Conservation (phyloP, 2,329 filamentous ascomycete species). For the Aureobasidium sp. region DNA sequence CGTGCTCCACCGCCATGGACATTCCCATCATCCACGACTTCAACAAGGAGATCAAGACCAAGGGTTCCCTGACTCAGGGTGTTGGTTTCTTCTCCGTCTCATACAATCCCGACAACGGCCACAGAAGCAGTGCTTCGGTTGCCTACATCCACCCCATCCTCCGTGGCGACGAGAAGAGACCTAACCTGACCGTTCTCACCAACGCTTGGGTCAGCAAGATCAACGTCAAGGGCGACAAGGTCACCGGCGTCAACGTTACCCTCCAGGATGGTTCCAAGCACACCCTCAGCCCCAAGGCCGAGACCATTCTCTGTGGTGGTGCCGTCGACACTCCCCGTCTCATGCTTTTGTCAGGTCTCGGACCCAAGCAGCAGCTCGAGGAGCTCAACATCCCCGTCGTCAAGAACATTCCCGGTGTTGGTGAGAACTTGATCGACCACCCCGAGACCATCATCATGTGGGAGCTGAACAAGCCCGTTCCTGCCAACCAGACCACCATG, state of each 20-base stretch:
- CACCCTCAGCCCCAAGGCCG: constrained; percentile 53
- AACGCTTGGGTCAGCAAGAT: constrained; percentile 81
- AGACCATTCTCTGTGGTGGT: constrained; percentile 73
- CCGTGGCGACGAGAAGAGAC: constrained; percentile 68
- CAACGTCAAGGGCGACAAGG: constrained; percentile 60
- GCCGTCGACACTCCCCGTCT: constrained; percentile 72
- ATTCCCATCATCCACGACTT: constrained; percentile 80
- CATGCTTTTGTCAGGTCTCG: constrained; percentile 44
- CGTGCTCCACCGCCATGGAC: constrained; percentile 67
- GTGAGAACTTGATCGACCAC: constrained; percentile 57
- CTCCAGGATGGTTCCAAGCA: constrained; percentile 51
- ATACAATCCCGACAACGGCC: constrained; percentile 83
- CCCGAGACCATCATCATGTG: constrained; percentile 60
- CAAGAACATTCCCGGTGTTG: constrained; percentile 52
- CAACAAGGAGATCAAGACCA: constrained; percentile 70
- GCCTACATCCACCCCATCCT: constrained; percentile 91
- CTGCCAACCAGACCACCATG: constrained; percentile 76
- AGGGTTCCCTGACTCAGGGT: constrained; percentile 62
- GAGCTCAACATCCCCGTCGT: constrained; percentile 45
- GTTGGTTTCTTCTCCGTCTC: constrained; percentile 87
- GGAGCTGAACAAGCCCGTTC: constrained; percentile 73
- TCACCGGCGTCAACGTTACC: constrained; percentile 64
- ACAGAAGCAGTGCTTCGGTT: constrained; percentile 75
- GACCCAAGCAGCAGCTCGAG: constrained; percentile 39
- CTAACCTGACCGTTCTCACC: constrained; percentile 78